These are phyloP conservation scores for Eimeria acervulina DNA, from an alignment of 169 alveolate genomes.

Conservation along the genomic window DNA sequence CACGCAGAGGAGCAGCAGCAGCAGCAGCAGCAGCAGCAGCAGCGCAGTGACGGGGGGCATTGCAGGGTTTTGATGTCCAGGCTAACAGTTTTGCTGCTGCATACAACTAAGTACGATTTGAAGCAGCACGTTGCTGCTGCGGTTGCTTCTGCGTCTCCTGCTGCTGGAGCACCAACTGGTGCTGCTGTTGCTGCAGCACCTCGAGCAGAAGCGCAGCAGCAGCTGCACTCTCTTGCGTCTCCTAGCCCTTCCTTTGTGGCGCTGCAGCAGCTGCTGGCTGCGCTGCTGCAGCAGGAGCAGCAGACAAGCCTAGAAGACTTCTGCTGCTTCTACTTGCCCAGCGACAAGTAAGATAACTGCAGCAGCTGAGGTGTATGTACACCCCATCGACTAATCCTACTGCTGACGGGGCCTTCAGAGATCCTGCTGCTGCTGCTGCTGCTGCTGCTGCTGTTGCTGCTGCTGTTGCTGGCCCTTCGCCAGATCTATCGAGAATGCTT, in stretches of 20 bases:
- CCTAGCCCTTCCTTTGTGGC: background rate
- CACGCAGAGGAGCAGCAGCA: background rate
- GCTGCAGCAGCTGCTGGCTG: constrained; percentile 23
- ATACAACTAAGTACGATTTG: background rate
- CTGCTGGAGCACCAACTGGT: background rate
- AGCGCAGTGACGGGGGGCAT: background rate
- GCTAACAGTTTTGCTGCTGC: constrained; percentile 35
- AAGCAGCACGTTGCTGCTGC: constrained; percentile 30
- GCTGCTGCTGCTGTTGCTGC: background rate
- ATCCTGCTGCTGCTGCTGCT: background rate
- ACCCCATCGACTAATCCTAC: background rate
- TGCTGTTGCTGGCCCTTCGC: constrained; percentile 21
- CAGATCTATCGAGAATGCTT: background rate
- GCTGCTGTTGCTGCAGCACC: constrained; percentile 47
- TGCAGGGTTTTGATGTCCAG: background rate
- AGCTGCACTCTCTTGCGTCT: background rate
- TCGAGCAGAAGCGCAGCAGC: background rate
- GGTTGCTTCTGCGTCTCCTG: constrained; percentile 28
- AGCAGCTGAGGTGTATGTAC: background rate
- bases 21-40: constrained; percentile 28
- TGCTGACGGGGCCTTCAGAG: too few relatives aligned
- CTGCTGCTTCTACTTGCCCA: background rate
- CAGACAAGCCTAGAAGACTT: background rate
- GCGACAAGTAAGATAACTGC: background rate
- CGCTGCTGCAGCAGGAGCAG: constrained; percentile 42